Evolutionary conservation across 495 filamentous ascomycete species (phyloP), one percentile per base, ranked within the genome.

Genomic region (Podospora appendiculata): DNA sequence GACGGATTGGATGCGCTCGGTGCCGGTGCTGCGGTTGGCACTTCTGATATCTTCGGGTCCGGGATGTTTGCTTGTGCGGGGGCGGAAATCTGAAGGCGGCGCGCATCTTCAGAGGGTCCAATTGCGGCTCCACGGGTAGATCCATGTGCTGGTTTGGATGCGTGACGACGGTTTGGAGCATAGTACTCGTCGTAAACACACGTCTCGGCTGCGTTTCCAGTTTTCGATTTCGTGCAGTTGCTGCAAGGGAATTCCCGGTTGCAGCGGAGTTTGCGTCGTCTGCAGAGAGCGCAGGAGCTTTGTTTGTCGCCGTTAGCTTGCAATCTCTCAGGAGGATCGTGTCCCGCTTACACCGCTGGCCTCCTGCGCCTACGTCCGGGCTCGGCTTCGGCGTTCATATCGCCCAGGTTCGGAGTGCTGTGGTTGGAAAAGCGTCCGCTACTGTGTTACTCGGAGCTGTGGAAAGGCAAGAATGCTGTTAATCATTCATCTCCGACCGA

Each of bases 191-290:
- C 65, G 55, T 77, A 81, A 2, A 64, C 54, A 57, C 78, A 81
- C 8, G 33, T 51, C 2, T 48, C 61, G 41, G n/a, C n/a, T n/a
- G n/a, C n/a, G n/a, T n/a, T n/a, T n/a, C n/a, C n/a, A n/a, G 61
- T 74, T 48, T 65, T 73, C 2, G 76, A 73, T 9, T 68, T 68
- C 1, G 71, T 1, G 47, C 79, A 81, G 52, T 79, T 77, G 53
- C 65, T 75, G 44, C 69, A 73, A 8, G 70, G 70, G 25, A 42
- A 45, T 13, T 59, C 51, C 13, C 68, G 61, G 40, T 73, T 55
- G 50, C 70, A 73, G 10, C 64, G 62, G 39, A 70, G 54, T 39
- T 73, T 73, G 1, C 69, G 61, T 19, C 47, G 36, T 9, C 69
- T 48, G 44, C 70, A 73, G 8, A 58, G 61, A 7, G 58, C 53